phyloP scores from a whole-genome alignment of 371 early-diverging fungal species.

The Catenaria anguillulae region DNA sequence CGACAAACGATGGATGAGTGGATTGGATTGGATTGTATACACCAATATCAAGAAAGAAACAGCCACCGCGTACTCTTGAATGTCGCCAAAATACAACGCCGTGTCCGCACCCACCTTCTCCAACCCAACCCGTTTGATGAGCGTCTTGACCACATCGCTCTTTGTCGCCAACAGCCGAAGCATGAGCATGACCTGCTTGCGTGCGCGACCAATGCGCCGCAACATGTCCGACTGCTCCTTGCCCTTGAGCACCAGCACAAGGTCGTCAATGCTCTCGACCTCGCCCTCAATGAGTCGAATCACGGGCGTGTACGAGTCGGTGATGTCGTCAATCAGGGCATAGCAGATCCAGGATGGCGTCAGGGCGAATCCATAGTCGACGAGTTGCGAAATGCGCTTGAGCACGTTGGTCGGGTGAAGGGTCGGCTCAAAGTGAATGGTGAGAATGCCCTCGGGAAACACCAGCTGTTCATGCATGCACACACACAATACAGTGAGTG shows the following conservation, averaged over 20 bases:
- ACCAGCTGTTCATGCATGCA: no score
- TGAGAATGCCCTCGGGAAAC: background rate
- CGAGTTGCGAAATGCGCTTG: constrained; percentile 3
- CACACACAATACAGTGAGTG: no score
- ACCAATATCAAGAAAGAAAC: no score
- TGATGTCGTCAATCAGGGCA: constrained; percentile 2
- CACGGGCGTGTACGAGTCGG: background rate
- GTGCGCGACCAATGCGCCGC: constrained; percentile 63
- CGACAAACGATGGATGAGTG: background rate
- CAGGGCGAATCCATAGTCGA: constrained; percentile 2
- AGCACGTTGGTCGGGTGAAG: background rate
- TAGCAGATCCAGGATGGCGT: constrained; percentile 1
- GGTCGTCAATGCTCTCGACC: constrained; percentile 77
- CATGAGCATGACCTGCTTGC: constrained; percentile 61
- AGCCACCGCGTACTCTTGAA: constrained; percentile 53
- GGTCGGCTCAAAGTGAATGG: background rate
- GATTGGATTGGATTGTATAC: background rate
- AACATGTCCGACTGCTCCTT: constrained; percentile 78
- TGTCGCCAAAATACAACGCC: constrained; percentile 74
- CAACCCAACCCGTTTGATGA: constrained; percentile 43
- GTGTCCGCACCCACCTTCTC: constrained; percentile 37
- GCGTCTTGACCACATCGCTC: constrained; percentile 59
- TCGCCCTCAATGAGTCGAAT: constrained; percentile 44
- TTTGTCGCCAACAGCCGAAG: constrained; percentile 58
- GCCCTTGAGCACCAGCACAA: constrained; percentile 75